Evolutionary conservation across 2,329 filamentous ascomycete genomes (phyloP).

Genomic region (Cladophialophora immunda): DNA sequence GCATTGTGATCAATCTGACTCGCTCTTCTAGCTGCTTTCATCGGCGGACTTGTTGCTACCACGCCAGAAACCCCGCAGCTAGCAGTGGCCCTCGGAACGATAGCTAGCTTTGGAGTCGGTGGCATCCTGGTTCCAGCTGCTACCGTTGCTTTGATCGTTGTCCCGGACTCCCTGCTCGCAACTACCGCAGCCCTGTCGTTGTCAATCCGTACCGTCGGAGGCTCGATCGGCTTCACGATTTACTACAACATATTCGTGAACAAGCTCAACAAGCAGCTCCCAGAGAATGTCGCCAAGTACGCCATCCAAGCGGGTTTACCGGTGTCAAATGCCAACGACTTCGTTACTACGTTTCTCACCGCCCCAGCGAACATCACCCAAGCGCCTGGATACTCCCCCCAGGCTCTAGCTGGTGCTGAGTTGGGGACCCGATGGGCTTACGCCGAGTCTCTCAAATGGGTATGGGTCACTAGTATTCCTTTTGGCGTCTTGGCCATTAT

Average conservation of each 20-base stretch:
- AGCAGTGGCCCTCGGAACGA: constrained; percentile 11
- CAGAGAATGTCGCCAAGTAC: constrained; percentile 15
- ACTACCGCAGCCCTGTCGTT: constrained; percentile 23
- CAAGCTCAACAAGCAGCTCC: constrained; percentile 18
- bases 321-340: not conserved
- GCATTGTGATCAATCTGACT: not conserved
- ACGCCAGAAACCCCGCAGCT: constrained; percentile 56
- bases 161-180: constrained; percentile 20
- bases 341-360: constrained; percentile 26
- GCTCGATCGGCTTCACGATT: constrained; percentile 24
- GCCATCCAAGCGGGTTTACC: constrained; percentile 25
- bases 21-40: constrained; percentile 65
- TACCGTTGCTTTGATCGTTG: constrained; percentile 17
- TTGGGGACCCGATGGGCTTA: constrained; percentile 26
- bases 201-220: constrained; percentile 26
- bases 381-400: constrained; percentile 10
- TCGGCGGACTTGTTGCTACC: constrained; percentile 58
- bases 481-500: constrained; percentile 26
- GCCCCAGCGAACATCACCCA: not conserved
- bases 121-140: constrained; percentile 18
- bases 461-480: constrained; percentile 24
- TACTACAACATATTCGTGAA: constrained; percentile 28
- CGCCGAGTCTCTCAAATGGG: constrained; percentile 22
- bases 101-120: constrained; percentile 26
- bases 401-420: constrained; percentile 10